Base-by-base conservation (phyloP, 495 filamentous ascomycete genomes). In the Lasiosphaeria hispida region DNA sequence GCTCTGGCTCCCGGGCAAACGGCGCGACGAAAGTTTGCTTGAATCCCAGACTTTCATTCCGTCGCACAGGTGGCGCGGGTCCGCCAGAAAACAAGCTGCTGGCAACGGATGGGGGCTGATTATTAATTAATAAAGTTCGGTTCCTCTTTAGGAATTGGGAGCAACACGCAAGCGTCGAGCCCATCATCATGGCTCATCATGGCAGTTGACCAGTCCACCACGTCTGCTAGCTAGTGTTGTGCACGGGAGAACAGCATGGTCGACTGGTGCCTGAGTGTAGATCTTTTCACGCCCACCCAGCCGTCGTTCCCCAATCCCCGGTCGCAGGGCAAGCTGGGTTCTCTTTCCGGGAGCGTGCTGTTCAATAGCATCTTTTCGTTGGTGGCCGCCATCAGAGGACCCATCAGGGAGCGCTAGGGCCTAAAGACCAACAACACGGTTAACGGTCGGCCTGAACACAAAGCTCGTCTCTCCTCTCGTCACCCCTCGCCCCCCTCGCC, bases 121-220 rank as follows among this genome's bases (percentile, higher is more conserved):
- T 49, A 36, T 49, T 49, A 49, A 49, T 49, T 36, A 15, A 13
- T 49, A 49, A 36, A n/a, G 19, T 49, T 49, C 36, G 19, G 7
- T 48, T 13, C 23, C 36, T 33, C 36, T 33, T 49, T 18, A 19
- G 47, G 23, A 37, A 23, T 17, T 23, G 30, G 43, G 43, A 47
- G 43, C 41, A 17, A 30, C 23, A 30, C 23, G 23, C 23, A 30
- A 30, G 23, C 23, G 23, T 30, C 23, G 23, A 30, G 23, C 23
- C 23, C 23, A 30, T 30, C 23, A 5, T 30, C 23, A 2, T 30
- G 23, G 23, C 23, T 5, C 23, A 30, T 30, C 23, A 8, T 41
- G 38, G 38, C 11, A 41, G 38, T 41, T 41, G 2, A 15, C 11
- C 7, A 47, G 14, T 23, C 15, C 18, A 23, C 15, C 7, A 19